Evolutionary conservation across 1,284 basidiomycete genomes (phyloP).

Genomic region (Trichosporon coremiiforme): DNA sequence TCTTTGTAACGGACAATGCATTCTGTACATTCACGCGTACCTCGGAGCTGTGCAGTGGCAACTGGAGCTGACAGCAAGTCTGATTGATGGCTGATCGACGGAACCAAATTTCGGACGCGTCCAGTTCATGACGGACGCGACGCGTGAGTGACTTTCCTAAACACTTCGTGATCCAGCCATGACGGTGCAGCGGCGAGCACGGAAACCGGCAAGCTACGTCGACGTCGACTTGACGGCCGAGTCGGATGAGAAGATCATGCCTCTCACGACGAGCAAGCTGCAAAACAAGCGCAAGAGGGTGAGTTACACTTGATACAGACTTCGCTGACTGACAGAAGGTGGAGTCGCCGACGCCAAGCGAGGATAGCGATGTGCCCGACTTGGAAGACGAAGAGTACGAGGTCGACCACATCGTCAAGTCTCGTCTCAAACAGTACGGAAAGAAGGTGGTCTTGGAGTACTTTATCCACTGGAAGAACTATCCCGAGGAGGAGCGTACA

Average conservation of each 20-base stretch:
- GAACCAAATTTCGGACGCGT: slow-evolving; percentile 10
- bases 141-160: slow-evolving; percentile 14
- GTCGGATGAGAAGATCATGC: slow-evolving; percentile 30
- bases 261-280: neutral
- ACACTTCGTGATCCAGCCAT: neutral
- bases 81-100: neutral
- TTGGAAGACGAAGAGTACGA: slow-evolving; percentile 47
- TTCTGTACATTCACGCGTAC: slow-evolving; percentile 8
- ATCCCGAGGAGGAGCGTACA: slow-evolving; percentile 37
- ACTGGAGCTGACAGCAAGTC: too few relatives aligned
- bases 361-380: slow-evolving; percentile 21
- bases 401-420: slow-evolving; percentile 49
- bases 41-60: neutral
- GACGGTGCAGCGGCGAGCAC: neutral
- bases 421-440: slow-evolving; percentile 33
- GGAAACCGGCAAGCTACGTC: neutral
- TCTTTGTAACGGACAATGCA: slow-evolving; percentile 15
- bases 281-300: slow-evolving; percentile 24
- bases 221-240: slow-evolving; percentile 33
- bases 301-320: too few relatives aligned
- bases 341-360: neutral
- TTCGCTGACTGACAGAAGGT: neutral
- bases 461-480: slow-evolving; percentile 49
- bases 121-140: slow-evolving; percentile 9
- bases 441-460: slow-evolving; percentile 40